phyloP scores from a whole-genome alignment of 2,329 filamentous ascomycete species.

The Penicillium occitanis region DNA sequence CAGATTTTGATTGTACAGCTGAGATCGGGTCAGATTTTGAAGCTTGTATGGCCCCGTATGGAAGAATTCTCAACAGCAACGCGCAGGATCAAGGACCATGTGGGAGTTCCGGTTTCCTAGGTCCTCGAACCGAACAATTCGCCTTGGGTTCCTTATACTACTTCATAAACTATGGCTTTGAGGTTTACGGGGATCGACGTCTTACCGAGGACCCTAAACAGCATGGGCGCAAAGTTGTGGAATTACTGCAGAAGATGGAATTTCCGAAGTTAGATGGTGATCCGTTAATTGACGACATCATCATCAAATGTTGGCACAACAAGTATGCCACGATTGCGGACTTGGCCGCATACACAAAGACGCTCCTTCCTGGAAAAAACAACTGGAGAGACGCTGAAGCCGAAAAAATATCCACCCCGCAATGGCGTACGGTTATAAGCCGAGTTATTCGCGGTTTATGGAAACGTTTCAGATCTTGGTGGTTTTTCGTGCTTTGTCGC shows the following conservation, averaged over 20 bases:
- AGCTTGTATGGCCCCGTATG: conserved; percentile 29
- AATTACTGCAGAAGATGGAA: conserved; percentile 23
- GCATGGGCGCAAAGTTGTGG: conserved; percentile 15
- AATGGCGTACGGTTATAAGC: no score
- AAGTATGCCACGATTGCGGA: conserved; percentile 25
- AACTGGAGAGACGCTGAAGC: no score
- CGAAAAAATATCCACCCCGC: no score
- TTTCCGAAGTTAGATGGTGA: conserved; percentile 30
- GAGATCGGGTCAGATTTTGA: conserved; percentile 29
- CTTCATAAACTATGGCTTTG: conserved; percentile 35
- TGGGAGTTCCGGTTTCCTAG: conserved; percentile 28
- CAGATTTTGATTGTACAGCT: conserved; percentile 33
- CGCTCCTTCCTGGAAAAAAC: neutral
- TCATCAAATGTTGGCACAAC: conserved; percentile 27
- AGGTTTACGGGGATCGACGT: conserved; percentile 31
- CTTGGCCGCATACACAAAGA: conserved; percentile 19
- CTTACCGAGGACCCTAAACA: conserved; percentile 29
- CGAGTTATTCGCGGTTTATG: no score
- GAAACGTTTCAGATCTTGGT: no score
- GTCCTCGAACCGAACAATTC: conserved; percentile 36
- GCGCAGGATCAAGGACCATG: conserved; percentile 23
- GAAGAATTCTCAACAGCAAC: conserved; percentile 31
- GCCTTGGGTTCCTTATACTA: conserved; percentile 36
- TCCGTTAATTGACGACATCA: conserved; percentile 29
- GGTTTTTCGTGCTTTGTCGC: no score